Percentiles rank a stretch among this genome's conserved stretches.
These are phyloP conservation scores for Fagus crenata DNA, from an alignment of 306 rosid species.

Conservation along the genomic window DNA sequence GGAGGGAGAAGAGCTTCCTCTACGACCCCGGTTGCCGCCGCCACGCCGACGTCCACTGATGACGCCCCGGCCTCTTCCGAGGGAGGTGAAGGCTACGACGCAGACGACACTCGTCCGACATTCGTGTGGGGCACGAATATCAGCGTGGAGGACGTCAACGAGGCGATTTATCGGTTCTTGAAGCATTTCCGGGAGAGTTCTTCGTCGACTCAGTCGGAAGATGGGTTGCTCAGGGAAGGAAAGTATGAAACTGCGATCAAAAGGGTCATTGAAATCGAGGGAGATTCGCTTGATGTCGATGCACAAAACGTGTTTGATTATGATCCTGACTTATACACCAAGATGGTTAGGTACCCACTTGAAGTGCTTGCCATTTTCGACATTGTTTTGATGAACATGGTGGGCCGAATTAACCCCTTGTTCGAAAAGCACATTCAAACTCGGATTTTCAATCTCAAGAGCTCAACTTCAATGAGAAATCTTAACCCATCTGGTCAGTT, in stretches of 20 bases:
- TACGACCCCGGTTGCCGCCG: slow-evolving; percentile 39
- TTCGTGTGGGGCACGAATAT: slow-evolving; percentile 93
- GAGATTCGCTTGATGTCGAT: slow-evolving; percentile 74
- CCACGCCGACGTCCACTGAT: slow-evolving; percentile 76
- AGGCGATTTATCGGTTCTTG: slow-evolving; percentile 72
- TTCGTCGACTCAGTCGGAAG: slow-evolving; percentile 49
- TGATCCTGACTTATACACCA: slow-evolving; percentile 82
- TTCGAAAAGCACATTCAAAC: slow-evolving; percentile 93
- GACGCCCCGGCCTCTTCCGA: slow-evolving; percentile 70
- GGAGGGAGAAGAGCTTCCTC: slow-evolving; percentile 34
- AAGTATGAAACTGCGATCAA: slow-evolving; percentile 72
- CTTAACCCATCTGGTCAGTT: slow-evolving; percentile 88
- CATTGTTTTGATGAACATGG: slow-evolving; percentile 92
- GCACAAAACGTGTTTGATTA: slow-evolving; percentile 83
- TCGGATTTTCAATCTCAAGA: slow-evolving; percentile 75
- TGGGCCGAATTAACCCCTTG: slow-evolving; percentile 66
- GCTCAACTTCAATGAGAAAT: slow-evolving; percentile 83
- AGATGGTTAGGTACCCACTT: slow-evolving; percentile 91
- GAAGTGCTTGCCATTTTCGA: slow-evolving; percentile 97
- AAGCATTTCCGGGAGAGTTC: slow-evolving; percentile 61
- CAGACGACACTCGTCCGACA: slow-evolving; percentile 80
- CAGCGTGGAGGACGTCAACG: slow-evolving; percentile 91
- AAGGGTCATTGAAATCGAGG: slow-evolving; percentile 69
- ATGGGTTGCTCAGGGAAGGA: slow-evolving; percentile 61
- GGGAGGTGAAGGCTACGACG: slow-evolving; percentile 73